Evolutionary conservation across 495 filamentous ascomycete genomes (phyloP).

Genomic region (Rostrohypoxylon terebratum): DNA sequence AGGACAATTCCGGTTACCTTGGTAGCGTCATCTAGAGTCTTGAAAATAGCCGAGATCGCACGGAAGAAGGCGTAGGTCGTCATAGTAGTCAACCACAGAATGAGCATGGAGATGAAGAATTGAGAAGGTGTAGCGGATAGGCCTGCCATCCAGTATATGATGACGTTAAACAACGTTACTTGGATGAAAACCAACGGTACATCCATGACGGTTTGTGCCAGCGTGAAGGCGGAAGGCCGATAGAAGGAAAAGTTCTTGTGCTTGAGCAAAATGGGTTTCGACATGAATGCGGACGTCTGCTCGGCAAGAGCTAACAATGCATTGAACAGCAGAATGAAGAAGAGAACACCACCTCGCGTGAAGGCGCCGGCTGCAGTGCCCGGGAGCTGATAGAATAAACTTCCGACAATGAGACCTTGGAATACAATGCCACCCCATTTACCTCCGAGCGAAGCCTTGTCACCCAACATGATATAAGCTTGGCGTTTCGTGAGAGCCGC

Average conservation of each 20-base stretch:
- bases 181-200: slow-evolving; percentile 77
- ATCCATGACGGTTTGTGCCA: slow-evolving; percentile 82
- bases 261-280: slow-evolving; percentile 80
- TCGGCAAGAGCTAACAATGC: slow-evolving; percentile 82
- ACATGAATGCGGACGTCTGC: slow-evolving; percentile 75
- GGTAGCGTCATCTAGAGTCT: slow-evolving; percentile 74
- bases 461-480: slow-evolving; percentile 67
- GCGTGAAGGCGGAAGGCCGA: slow-evolving; percentile 79
- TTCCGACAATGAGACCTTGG: slow-evolving; percentile 80
- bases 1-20: slow-evolving; percentile 76
- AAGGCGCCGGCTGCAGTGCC: slow-evolving; percentile 66
- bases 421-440: slow-evolving; percentile 65
- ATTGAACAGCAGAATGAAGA: slow-evolving; percentile 85
- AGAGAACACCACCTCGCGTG: slow-evolving; percentile 67
- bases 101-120: slow-evolving; percentile 82
- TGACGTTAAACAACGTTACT: slow-evolving; percentile 75
- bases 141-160: slow-evolving; percentile 82
- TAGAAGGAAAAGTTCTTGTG: slow-evolving; percentile 90
- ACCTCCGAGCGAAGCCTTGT: slow-evolving; percentile 65
- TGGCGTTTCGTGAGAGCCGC: slow-evolving; percentile 74
- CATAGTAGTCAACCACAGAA: slow-evolving; percentile 73
- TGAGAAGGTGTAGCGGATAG: slow-evolving; percentile 77
- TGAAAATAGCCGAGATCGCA: slow-evolving; percentile 64
- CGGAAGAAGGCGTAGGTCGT: slow-evolving; percentile 85
- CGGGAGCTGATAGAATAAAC: slow-evolving; percentile 78